Conservation (phyloP, 2,329 filamentous ascomycete genomes). For the Nemania diffusa region DNA sequence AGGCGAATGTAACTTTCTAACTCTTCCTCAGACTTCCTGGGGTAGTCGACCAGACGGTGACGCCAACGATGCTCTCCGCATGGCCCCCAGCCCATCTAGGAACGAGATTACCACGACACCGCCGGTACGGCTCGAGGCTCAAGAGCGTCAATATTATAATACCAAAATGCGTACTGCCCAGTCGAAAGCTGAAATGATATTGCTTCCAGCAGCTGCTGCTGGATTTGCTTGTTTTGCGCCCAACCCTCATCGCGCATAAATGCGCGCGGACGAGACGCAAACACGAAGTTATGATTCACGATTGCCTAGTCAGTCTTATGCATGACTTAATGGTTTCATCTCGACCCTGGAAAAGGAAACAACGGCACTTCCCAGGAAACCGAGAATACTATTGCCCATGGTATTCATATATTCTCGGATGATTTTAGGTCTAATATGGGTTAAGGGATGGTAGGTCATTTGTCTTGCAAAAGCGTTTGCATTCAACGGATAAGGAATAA, state of each 20-base stretch:
- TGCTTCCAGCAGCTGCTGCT: conserved; percentile 39
- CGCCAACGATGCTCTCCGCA: conserved; percentile 78
- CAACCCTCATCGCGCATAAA: conserved; percentile 13
- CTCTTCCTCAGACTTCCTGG: conserved; percentile 82
- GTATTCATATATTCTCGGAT: conserved; percentile 27
- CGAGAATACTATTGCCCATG: conserved; percentile 31
- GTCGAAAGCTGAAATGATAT: conserved; percentile 35
- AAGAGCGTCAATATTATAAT: conserved; percentile 42
- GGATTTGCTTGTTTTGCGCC: conserved; percentile 31
- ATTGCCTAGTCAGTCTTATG: conserved; percentile 36
- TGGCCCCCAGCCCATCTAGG: conserved; percentile 60
- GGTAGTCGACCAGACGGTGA: conserved; percentile 93
- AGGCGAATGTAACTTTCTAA: conserved; percentile 35
- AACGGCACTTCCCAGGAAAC: conserved; percentile 41
- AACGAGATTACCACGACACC: conserved; percentile 53
- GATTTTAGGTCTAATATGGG: conserved; percentile 37
- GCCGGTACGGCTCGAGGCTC: conserved; percentile 46
- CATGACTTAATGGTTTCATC: conserved; percentile 37
- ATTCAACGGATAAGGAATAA: conserved; percentile 16
- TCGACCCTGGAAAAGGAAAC: conserved; percentile 40
- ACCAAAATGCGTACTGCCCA: conserved; percentile 35
- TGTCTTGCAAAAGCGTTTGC: conserved; percentile 38
- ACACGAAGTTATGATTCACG: conserved; percentile 47
- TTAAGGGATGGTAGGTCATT: conserved; percentile 34
- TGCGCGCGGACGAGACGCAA: conserved; percentile 16